phyloP scores from a whole-genome alignment of 768 basidiomycete genomes.

The Hygrophoropsis aurantiaca region DNA sequence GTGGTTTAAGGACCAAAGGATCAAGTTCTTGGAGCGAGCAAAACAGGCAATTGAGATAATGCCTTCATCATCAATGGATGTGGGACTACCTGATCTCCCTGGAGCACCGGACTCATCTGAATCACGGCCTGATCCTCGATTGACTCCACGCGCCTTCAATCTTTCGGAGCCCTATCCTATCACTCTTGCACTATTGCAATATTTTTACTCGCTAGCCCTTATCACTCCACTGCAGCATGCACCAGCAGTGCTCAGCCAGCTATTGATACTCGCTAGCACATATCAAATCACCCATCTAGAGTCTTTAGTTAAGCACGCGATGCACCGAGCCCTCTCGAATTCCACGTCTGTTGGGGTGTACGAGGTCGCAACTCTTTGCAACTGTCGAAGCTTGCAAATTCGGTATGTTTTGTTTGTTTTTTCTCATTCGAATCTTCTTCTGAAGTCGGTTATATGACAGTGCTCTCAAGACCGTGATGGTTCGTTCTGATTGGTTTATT shows the following conservation, averaged over 20 bases:
- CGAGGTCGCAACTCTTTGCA: conserved; percentile 91
- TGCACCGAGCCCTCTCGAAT: conserved; percentile 86
- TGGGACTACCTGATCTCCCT: conserved; percentile 61
- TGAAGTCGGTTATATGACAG: conserved; percentile 32
- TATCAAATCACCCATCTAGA: conserved; percentile 79
- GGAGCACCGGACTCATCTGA: conserved; percentile 49
- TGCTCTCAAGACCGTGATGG: conserved; percentile 83
- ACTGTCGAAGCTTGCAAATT: conserved; percentile 86
- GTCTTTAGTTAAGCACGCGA: conserved; percentile 85
- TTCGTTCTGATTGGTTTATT: conserved; percentile 31
- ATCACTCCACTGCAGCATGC: conserved; percentile 90
- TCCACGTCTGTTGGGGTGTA: conserved; percentile 89
- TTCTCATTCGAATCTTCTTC: conserved; percentile 11
- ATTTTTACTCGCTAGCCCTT: conserved; percentile 86
- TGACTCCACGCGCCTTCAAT: conserved; percentile 75
- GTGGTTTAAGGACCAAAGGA: conserved; percentile 83
- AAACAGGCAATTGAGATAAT: conserved; percentile 54
- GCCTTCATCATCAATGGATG: conserved; percentile 60
- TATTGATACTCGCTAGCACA: conserved; percentile 80
- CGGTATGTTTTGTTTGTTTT: conserved; percentile 49
- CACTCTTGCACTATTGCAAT: conserved; percentile 86
- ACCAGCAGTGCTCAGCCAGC: conserved; percentile 83
- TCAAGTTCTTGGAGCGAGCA: conserved; percentile 58
- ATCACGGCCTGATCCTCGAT: conserved; percentile 69
- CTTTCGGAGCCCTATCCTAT: conserved; percentile 91